These are phyloP conservation scores for Lophiostoma macrostomum DNA, from an alignment of 495 filamentous ascomycete species.

Conservation along the genomic window DNA sequence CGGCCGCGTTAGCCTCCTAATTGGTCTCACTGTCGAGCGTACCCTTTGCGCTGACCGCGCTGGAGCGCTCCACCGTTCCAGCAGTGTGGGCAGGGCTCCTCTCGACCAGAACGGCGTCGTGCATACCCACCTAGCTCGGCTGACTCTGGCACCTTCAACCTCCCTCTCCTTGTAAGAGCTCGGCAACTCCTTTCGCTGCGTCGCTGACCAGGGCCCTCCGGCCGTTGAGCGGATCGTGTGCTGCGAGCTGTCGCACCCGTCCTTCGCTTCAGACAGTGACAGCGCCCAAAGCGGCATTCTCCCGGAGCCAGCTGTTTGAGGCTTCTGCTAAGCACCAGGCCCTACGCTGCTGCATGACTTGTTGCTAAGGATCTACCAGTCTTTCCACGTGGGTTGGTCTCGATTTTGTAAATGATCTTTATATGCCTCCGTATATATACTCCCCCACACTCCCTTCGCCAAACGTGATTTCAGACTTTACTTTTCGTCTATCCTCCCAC, in stretches of 20 bases:
- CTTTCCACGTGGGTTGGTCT: conserved; percentile 36
- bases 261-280: conserved; percentile 29
- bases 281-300: conserved; percentile 26
- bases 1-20: conserved; percentile 17
- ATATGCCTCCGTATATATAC: conserved; percentile 23
- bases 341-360: conserved; percentile 32
- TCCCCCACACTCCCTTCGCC: conserved; percentile 4
- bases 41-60: conserved; percentile 3
- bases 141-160: conserved; percentile 15
- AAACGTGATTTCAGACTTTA: conserved; percentile 6
- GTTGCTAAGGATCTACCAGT: conserved; percentile 22
- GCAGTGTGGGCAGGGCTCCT: conserved; percentile 20
- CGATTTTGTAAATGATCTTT: conserved; percentile 24
- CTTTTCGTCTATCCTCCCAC: conserved; percentile 5
- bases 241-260: conserved; percentile 18
- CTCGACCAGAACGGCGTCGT: conserved; percentile 28
- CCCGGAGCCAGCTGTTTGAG: conserved; percentile 35
- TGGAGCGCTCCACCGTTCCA: conserved; percentile 18
- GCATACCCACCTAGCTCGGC: conserved; percentile 27
- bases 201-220: conserved; percentile 5
- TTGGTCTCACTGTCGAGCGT: conserved; percentile 12
- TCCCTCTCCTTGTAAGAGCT: conserved; percentile 1
- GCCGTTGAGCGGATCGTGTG: conserved; percentile 17
- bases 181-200: conserved; percentile 4
- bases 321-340: conserved; percentile 26